Evolutionary conservation across 129 eudicot genomes (phyloP), one percentile per base, ranked within the genome.

Genomic region (Lactuca sativa): DNA sequence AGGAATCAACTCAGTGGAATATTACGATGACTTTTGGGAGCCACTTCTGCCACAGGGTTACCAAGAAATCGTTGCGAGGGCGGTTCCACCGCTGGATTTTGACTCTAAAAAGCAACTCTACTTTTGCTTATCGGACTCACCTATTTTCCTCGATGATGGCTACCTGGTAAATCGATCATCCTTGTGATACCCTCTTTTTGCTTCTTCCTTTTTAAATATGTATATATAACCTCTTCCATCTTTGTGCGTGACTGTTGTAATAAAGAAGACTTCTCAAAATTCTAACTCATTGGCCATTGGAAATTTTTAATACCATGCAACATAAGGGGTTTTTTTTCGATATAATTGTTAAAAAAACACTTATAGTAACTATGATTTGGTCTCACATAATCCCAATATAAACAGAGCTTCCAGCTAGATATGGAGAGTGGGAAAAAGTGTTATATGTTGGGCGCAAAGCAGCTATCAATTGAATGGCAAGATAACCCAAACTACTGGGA

Each of bases 1-100:
- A 55, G 54, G 7, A 2, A 79, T 88, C 82, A 88, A 69, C 56
- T 54, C 74, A 3, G 90, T 86, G 0, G 81, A 83, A 4, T 86
- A 91, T 48, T 83, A 90, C 15, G 81, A 90, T 31, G 52, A 18
- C 13, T 73, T 90, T 0, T 90, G 97, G 97, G 77, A 76, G 33
- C 71, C 71, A 9, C 85, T 90, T 52, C 73, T 87, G 83, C 97
- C 97, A 9, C 60, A 74, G 7, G 86, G 81, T 81, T 41, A 69
- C 49, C 56, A 2, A 5, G 66, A 63, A 7, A 47, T 86, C 4
- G 32, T 88, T 5, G 59, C 69, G 6, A 57, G 76, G 48, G 80
- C 89, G 2, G 65, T 33, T 16, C 54, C 86, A 25, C 68, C 76
- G 7, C 44, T 73, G 32, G 52, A 10, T 16, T 64, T 58, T 49